A percentile compares a stretch with the other conserved stretches of the same genome.
These are phyloP conservation scores for Xylaria sp. DNA, from an alignment of 2,329 filamentous ascomycete species.

Conservation along the genomic window DNA sequence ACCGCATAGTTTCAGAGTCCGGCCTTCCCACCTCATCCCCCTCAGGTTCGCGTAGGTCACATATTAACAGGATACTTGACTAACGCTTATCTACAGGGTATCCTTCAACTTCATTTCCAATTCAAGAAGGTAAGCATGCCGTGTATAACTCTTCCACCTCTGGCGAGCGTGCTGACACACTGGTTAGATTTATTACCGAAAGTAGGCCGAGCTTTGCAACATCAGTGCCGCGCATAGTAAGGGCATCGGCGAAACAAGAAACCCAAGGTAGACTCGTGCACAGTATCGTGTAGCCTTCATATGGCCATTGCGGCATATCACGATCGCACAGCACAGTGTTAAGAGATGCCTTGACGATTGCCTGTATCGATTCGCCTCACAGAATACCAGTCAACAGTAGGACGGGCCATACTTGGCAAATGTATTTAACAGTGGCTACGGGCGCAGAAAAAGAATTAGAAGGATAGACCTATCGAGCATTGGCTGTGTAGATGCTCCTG, in stretches of 20 bases:
- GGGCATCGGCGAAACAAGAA: constrained; percentile 20
- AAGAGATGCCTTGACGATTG: constrained; percentile 11
- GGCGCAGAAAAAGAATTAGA: neutral
- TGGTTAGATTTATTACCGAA: constrained; percentile 54
- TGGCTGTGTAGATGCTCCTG: neutral
- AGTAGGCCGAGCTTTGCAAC: constrained; percentile 43
- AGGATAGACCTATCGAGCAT: neutral
- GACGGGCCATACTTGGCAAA: constrained; percentile 14
- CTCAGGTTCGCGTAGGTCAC: constrained; percentile 25
- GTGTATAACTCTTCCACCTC: constrained; percentile 3
- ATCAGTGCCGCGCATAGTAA: constrained; percentile 4
- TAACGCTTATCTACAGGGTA: constrained; percentile 69
- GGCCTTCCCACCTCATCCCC: constrained; percentile 24
- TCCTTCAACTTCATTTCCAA: constrained; percentile 95
- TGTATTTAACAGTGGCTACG: neutral
- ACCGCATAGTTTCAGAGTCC: constrained; percentile 37
- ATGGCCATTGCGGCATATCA: constrained; percentile 33
- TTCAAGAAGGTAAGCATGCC: constrained; percentile 84
- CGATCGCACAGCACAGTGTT: constrained; percentile 26
- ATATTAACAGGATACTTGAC: constrained; percentile 21
- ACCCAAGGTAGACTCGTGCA: constrained; percentile 25
- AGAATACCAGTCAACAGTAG: constrained; percentile 30
- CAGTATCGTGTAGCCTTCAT: constrained; percentile 34
- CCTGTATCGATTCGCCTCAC: constrained; percentile 34
- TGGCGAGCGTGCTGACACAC: constrained; percentile 37